A percentile compares a stretch with the other conserved stretches of the same genome.
Conservation (phyloP, 352 stramenopile genomes). For the Phytophthora citrophthora region DNA sequence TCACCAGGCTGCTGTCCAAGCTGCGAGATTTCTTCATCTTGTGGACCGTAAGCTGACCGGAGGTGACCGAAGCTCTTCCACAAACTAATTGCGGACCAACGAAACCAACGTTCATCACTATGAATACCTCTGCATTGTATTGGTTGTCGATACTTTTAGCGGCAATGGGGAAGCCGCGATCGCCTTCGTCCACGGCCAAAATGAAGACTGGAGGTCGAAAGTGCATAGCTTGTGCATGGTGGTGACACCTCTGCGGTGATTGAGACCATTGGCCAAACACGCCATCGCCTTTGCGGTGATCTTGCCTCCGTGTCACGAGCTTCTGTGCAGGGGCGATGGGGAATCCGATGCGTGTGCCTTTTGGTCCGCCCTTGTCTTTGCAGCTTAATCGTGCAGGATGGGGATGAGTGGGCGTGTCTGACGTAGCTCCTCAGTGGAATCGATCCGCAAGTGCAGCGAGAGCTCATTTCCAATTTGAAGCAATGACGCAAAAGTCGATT, state of each 20-base stretch:
- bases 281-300: constrained; percentile 11
- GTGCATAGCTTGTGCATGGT: neutral
- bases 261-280: constrained; percentile 14
- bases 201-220: neutral
- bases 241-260: constrained; percentile 9
- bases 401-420: neutral
- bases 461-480: constrained; percentile 26
- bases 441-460: neutral
- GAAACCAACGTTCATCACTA: constrained; percentile 31
- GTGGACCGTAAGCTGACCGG: too few species aligned
- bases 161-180: too few species aligned
- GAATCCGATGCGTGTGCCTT: neutral
- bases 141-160: too few species aligned
- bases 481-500: constrained; percentile 26
- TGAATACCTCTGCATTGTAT: neutral
- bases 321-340: constrained; percentile 17
- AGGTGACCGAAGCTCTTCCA: neutral
- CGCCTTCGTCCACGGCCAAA: neutral
- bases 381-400: constrained; percentile 17
- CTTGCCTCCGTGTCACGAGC: constrained; percentile 7
- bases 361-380: constrained; percentile 36
- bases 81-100: neutral
- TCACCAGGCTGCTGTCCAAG: constrained; percentile 21
- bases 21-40: constrained; percentile 12
- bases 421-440: neutral